Percentiles rank a stretch among this genome's conserved stretches.
These are phyloP conservation scores for Beauveria pseudobassiana DNA, from an alignment of 2,329 filamentous ascomycete species.

Conservation along the genomic window DNA sequence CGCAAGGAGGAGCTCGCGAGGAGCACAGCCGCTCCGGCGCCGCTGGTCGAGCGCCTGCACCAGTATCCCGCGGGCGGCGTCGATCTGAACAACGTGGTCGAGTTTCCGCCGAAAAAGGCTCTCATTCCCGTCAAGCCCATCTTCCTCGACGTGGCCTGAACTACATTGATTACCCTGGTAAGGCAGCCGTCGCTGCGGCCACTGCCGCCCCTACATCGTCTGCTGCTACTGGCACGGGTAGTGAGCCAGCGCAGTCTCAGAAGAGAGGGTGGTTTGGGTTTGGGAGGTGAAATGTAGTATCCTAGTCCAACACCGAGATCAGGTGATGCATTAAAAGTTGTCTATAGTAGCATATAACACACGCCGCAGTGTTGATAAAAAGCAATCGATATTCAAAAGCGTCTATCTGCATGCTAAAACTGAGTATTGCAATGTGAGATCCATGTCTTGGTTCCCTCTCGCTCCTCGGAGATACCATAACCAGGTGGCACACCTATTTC, in stretches of 20 bases:
- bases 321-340: neutral
- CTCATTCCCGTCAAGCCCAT: slow-evolving; percentile 87
- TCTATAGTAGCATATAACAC: neutral
- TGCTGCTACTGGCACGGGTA: slow-evolving; percentile 16
- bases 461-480: neutral
- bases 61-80: slow-evolving; percentile 66
- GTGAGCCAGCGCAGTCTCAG: slow-evolving; percentile 35
- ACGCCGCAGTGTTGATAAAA: neutral
- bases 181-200: slow-evolving; percentile 28
- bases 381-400: neutral
- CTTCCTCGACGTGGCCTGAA: slow-evolving; percentile 96
- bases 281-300: slow-evolving; percentile 35
- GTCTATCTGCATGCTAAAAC: neutral
- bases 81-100: slow-evolving; percentile 73
- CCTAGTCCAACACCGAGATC: neutral
- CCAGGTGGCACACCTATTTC: neutral
- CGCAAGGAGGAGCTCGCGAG: slow-evolving; percentile 41
- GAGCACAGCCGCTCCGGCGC: slow-evolving; percentile 25
- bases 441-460: neutral
- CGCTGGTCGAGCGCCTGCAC: slow-evolving; percentile 66
- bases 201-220: slow-evolving; percentile 9
- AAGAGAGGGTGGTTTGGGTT: slow-evolving; percentile 78
- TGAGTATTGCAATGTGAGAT: neutral
- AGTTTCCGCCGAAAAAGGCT: slow-evolving; percentile 77
- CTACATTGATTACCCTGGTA: slow-evolving; percentile 84